Conservation (phyloP, 2,329 filamentous ascomycete genomes). For the Ascomycota sp. region DNA sequence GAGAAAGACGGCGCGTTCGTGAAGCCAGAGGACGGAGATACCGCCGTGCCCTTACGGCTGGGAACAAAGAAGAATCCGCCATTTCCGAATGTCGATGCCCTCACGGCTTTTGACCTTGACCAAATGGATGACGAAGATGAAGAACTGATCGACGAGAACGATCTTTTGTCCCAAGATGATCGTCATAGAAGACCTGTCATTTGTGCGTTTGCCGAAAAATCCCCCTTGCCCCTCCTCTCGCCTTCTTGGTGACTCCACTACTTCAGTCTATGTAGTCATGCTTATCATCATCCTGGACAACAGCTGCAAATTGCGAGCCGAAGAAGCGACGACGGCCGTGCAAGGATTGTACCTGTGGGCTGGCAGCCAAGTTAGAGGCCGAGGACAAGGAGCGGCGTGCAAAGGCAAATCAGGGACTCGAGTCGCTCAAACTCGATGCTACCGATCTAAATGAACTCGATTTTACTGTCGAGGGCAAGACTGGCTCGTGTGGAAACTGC, state of each 20-base stretch:
- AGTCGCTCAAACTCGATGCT: constrained; percentile 44
- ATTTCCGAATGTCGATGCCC: constrained; percentile 36
- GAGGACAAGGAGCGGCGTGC: constrained; percentile 57
- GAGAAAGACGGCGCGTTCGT: constrained; percentile 40
- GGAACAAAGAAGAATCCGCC: constrained; percentile 13
- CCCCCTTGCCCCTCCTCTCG: neutral
- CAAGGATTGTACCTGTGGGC: constrained; percentile 92
- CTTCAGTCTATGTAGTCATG: neutral
- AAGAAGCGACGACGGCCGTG: constrained; percentile 84
- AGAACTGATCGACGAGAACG: constrained; percentile 79
- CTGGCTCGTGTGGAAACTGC: constrained; percentile 85
- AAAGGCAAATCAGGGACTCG: constrained; percentile 41
- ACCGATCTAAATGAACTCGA: constrained; percentile 73
- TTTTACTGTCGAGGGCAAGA: constrained; percentile 93
- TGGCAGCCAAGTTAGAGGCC: constrained; percentile 65
- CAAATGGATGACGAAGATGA: constrained; percentile 42
- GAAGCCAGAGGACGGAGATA: constrained; percentile 44
- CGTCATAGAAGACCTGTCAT: constrained; percentile 53
- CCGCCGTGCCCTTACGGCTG: constrained; percentile 29
- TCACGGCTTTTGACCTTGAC: constrained; percentile 31
- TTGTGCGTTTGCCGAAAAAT: constrained; percentile 33
- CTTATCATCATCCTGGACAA: constrained; percentile 2
- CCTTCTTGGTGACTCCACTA: neutral
- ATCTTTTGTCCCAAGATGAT: constrained; percentile 67
- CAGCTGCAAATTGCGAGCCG: constrained; percentile 66